Evolutionary conservation across 371 early-diverging fungal species (phyloP), one percentile per base, ranked within the genome.

Genomic region (Mortierella sp.): DNA sequence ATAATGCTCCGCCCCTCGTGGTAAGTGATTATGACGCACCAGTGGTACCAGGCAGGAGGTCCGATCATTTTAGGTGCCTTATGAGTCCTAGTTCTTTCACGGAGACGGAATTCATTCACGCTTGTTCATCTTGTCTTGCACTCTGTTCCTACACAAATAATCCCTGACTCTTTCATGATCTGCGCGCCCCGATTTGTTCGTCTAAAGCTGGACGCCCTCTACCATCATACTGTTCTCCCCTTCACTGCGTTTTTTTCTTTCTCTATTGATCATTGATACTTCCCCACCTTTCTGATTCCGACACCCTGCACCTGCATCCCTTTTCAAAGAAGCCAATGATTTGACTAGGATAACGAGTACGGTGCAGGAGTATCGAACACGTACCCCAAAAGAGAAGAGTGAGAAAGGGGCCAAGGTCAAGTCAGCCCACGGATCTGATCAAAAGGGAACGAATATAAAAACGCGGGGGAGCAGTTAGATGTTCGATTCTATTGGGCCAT

Each of bases 271-370:
- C 22, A 34, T 61, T 61, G 65, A 41, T 41, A 26, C 55, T 77
- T 72, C 77, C 72, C 77, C 77, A 77, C 77, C 68, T 77, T 77
- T 77, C 77, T 55, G 77, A 71, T 77, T 52, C 77, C 77, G 77
- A 77, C 64, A 34, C 24, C 44, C 13, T 14, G 41, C 43, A 34
- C 19, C 24, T 44, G 26, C 24, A 43, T 24, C 22, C 3, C 31
- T 43, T 45, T 43, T 13, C 19, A 6, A n/a, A n/a, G n/a, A 13
- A 37, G 8, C 19, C 37, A 24, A 58, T 13, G 1, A 22, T 3
- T 24, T 48, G 39, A 39, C 39, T 61, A 61, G 61, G 37, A 34
- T 22, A 37, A 22, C 61, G 10, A 34, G 16, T 4, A 53, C 11
- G 34, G 6, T 47, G 4, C 47, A 47, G 61, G 61, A n/a, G n/a